Percentiles rank a stretch among this genome's conserved stretches.
These are phyloP conservation scores for Kurtzmaniella quercitrusa DNA, from an alignment of 1,139 yeast genomes.

Conservation along the genomic window DNA sequence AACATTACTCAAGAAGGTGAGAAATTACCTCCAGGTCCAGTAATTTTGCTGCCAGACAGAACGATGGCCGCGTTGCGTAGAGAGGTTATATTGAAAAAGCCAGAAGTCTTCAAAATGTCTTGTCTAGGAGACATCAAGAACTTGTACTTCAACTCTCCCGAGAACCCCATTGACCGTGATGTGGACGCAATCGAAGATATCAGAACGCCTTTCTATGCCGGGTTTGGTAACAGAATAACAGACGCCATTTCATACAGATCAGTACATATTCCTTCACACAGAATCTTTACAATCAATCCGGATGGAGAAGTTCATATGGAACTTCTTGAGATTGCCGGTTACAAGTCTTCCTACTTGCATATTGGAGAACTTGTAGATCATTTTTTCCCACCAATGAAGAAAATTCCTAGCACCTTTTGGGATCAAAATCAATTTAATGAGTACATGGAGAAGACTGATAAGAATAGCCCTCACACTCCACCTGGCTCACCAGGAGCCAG, in stretches of 20 bases:
- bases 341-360: conserved; percentile 79
- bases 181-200: conserved; percentile 23
- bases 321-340: conserved; percentile 88
- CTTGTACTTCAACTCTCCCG: conserved; percentile 39
- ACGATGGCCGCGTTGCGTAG: conserved; percentile 92
- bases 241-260: conserved; percentile 95
- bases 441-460: conserved; percentile 19
- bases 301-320: conserved; percentile 98
- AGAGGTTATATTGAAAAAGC: conserved; percentile 90
- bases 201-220: conserved; percentile 88
- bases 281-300: conserved; percentile 94
- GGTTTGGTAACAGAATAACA: conserved; percentile 95
- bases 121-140: conserved; percentile 83
- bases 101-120: conserved; percentile 98
- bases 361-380: conserved; percentile 96
- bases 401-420: conserved; percentile 35
- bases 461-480: conserved; percentile 2
- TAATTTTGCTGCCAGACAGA: conserved; percentile 90
- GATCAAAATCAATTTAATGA: conserved; percentile 35
- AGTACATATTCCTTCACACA: conserved; percentile 90
- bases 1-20: conserved; percentile 76
- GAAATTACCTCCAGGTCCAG: conserved; percentile 86
- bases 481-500: conserved; percentile 12
- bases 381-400: conserved; percentile 84
- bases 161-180: neutral